A percentile compares a stretch with the other conserved stretches of the same genome.
Conservation (phyloP, 2,329 filamentous ascomycete species). For the Dryadomyces quercivorus region DNA sequence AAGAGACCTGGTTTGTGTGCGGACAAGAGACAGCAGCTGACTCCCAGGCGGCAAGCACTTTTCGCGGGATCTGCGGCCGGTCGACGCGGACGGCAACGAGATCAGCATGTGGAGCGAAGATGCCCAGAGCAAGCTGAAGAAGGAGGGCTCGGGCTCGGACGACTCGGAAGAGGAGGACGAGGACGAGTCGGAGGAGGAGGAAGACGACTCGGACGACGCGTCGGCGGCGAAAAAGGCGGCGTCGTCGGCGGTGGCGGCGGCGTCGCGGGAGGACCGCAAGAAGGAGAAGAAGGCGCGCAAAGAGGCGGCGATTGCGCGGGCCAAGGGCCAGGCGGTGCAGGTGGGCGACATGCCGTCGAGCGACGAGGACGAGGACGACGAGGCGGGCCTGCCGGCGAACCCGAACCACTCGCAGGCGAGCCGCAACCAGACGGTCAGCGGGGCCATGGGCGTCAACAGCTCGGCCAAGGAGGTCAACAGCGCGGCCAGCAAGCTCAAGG, state of each 20-base stretch:
- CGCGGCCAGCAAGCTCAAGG: constrained; percentile 42
- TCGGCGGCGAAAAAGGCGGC: constrained; percentile 29
- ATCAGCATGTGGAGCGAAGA: constrained; percentile 75
- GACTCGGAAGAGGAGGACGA: constrained; percentile 27
- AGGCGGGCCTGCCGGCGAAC: constrained; percentile 67
- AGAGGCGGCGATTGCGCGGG: constrained; percentile 42
- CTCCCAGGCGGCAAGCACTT: constrained; percentile 80
- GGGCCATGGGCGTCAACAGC: background rate
- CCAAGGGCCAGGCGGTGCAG: constrained; percentile 58
- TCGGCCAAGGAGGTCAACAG: constrained; percentile 23
- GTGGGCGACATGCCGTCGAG: constrained; percentile 78
- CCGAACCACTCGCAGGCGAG: constrained; percentile 80
- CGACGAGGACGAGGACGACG: constrained; percentile 32
- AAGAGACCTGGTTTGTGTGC: constrained; percentile 17
- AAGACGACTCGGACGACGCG: constrained; percentile 25
- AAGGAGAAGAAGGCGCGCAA: constrained; percentile 79
- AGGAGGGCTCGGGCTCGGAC: constrained; percentile 30
- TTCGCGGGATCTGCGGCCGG: constrained; percentile 77
- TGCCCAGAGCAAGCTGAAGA: constrained; percentile 20
- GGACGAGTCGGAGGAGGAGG: constrained; percentile 25
- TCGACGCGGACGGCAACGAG: constrained; percentile 81
- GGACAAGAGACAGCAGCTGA: background rate
- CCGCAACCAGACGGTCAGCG: constrained; percentile 37
- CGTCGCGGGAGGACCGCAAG: constrained; percentile 75
- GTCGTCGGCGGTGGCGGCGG: constrained; percentile 25